Evolutionary conservation across 805 yeast genomes (phyloP), one percentile per base, ranked within the genome.

Genomic region (Schizosaccharomyces japonicus): DNA sequence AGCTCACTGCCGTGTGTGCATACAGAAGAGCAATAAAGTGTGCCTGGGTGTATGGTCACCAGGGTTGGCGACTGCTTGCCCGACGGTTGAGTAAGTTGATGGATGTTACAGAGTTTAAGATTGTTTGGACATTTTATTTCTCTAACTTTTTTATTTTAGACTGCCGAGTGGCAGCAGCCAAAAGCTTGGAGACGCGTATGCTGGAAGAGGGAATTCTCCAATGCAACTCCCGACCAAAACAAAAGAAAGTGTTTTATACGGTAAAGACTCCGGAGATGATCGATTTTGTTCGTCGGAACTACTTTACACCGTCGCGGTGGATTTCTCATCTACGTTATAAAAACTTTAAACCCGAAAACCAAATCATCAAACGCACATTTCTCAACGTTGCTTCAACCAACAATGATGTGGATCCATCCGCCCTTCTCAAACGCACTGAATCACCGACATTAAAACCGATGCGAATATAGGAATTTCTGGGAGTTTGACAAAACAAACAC

Each of bases 221-320:
- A 19, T 19, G 8, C 13, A 27, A n/a, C n/a, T n/a, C n/a, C n/a
- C n/a, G 23, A 19, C 17, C 17, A 36, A 21, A 21, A 36, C 17
- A 23, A 36, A 36, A 4, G 11, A 19, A 27, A 7, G 10, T 8
- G 2, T 17, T n/a, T 36, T 21, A 19, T 15, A 36, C 23, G 17
- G 26, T 19, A n/a, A 36, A 36, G 23, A 36, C 27, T 23, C 13
- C 42, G 1, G 42, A 36, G 11, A 36, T 36, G 42, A 27, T 36
- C n/a, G 25, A 17, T 6, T 36, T 19, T 36, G 13, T 36, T 6
- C 17, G 23, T 15, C 27, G 23, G 5, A 36, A 21, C 5, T 36
- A 36, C n/a, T 36, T 36, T 17, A 15, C 42, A 5, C 42, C 42
- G 17, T 36, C 42, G 42, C 42, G 42, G 23, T 36, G 42, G 42